Percentiles rank a stretch among this genome's conserved stretches.
Evolutionary conservation across 2,329 filamentous ascomycete genomes (phyloP).

Genomic region (Pseudodiploospora longispora): DNA sequence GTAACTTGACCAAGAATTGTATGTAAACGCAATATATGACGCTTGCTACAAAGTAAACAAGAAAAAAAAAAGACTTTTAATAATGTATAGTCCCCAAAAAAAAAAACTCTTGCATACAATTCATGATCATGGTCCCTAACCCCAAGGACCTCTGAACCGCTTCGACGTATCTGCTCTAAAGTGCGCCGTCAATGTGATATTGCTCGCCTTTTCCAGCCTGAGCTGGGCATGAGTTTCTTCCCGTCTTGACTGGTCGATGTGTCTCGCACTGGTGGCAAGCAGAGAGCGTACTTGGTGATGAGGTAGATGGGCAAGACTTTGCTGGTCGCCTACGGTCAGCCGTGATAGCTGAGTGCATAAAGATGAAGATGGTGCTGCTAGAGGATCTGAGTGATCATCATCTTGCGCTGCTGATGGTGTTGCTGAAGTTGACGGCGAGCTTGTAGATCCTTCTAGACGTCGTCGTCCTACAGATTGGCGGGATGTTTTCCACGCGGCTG

Average conservation of each 20-base stretch:
- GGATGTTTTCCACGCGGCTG: background rate
- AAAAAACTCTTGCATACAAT: too few species aligned
- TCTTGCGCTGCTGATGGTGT: background rate
- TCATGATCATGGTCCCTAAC: background rate
- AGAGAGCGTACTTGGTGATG: slow-evolving; percentile 13
- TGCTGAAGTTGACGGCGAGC: background rate
- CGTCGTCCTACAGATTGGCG: background rate
- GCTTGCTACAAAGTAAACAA: too few species aligned
- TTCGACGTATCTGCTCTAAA: slow-evolving; percentile 10
- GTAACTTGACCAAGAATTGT: too few species aligned
- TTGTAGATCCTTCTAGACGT: background rate
- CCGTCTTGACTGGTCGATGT: slow-evolving; percentile 8
- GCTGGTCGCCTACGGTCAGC: slow-evolving; percentile 10
- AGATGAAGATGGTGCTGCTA: too few species aligned
- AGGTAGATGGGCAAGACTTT: slow-evolving; percentile 11
- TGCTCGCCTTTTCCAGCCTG: slow-evolving; percentile 8
- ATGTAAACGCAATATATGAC: too few species aligned
- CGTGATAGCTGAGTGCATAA: slow-evolving; percentile 9
- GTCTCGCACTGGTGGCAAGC: slow-evolving; percentile 8
- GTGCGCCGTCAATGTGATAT: slow-evolving; percentile 11
- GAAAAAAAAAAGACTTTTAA: too few species aligned
- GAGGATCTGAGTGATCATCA: background rate
- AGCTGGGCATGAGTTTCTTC: slow-evolving; percentile 9
- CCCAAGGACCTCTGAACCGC: slow-evolving; percentile 9
- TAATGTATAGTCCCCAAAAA: too few species aligned